These are phyloP conservation scores for Pichia cactophila DNA, from an alignment of 1,139 yeast species.

Conservation along the genomic window DNA sequence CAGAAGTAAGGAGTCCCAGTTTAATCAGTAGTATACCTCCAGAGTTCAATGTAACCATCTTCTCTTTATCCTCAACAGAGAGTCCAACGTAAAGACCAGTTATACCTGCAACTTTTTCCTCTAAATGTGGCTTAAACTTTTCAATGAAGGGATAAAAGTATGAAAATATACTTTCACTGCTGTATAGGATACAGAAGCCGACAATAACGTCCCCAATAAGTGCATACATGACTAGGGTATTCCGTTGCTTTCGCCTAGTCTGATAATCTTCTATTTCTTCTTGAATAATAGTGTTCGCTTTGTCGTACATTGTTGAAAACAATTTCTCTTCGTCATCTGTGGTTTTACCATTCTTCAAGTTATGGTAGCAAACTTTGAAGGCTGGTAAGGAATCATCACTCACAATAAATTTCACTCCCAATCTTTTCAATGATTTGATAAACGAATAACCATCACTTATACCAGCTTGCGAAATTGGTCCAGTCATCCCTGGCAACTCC, in stretches of 20 bases:
- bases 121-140: background rate
- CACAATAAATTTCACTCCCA: slow-evolving; percentile 30
- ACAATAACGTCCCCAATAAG: slow-evolving; percentile 52
- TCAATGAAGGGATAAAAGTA: slow-evolving; percentile 45
- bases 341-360: slow-evolving; percentile 12
- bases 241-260: background rate
- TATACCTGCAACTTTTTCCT: slow-evolving; percentile 40
- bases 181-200: slow-evolving; percentile 50
- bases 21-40: slow-evolving; percentile 26
- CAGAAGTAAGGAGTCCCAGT: slow-evolving; percentile 53
- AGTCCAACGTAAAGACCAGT: slow-evolving; percentile 38
- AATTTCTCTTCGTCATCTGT: slow-evolving; percentile 15
- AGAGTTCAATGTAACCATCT: background rate
- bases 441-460: slow-evolving; percentile 1
- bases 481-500: slow-evolving; percentile 8
- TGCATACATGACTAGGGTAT: slow-evolving; percentile 36
- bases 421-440: background rate
- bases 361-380: slow-evolving; percentile 27
- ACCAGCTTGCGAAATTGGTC: background rate
- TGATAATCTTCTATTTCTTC: slow-evolving; percentile 3
- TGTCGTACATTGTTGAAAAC: slow-evolving; percentile 28
- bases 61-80: background rate
- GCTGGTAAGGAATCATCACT: slow-evolving; percentile 6
- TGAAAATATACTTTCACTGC: slow-evolving; percentile 40
- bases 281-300: slow-evolving; percentile 12